phyloP scores from a whole-genome alignment of 108 stramenopile species.

The Epipyxis sp. region DNA sequence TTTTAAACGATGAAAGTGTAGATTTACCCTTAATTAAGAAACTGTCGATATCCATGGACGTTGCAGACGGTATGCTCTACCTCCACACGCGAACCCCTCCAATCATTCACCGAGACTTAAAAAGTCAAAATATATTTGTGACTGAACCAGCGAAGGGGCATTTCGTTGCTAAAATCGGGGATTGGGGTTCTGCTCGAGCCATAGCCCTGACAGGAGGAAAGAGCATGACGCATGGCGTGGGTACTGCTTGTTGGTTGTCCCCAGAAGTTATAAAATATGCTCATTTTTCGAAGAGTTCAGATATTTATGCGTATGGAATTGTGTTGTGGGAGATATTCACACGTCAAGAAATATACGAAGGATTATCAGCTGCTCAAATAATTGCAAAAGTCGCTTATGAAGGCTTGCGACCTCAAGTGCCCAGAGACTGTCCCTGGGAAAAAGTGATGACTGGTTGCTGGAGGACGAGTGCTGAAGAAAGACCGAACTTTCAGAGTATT shows the following conservation, averaged over 20 bases:
- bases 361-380: constrained; percentile 82
- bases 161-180: constrained; percentile 72
- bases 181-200: constrained; percentile 91
- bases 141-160: constrained; percentile 51
- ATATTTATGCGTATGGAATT: constrained; percentile 94
- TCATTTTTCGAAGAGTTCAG: constrained; percentile 42
- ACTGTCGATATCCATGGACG: constrained; percentile 74
- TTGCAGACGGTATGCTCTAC: constrained; percentile 91
- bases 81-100: constrained; percentile 86
- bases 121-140: constrained; percentile 95
- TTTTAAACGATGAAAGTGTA: constrained; percentile 78
- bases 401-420: constrained; percentile 79
- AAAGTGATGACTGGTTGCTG: constrained; percentile 91
- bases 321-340: constrained; percentile 93
- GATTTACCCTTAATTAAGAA: constrained; percentile 57
- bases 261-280: constrained; percentile 81
- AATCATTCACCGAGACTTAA: constrained; percentile 95
- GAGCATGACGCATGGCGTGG: constrained; percentile 95
- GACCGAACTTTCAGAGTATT: constrained; percentile 69
- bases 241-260: constrained; percentile 93
- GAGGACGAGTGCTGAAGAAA: constrained; percentile 75
- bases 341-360: constrained; percentile 84
- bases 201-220: constrained; percentile 45
- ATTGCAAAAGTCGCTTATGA: constrained; percentile 92
- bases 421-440: constrained; percentile 79